Conservation (phyloP, 352 stramenopile genomes). For the Phytophthora pini region DNA sequence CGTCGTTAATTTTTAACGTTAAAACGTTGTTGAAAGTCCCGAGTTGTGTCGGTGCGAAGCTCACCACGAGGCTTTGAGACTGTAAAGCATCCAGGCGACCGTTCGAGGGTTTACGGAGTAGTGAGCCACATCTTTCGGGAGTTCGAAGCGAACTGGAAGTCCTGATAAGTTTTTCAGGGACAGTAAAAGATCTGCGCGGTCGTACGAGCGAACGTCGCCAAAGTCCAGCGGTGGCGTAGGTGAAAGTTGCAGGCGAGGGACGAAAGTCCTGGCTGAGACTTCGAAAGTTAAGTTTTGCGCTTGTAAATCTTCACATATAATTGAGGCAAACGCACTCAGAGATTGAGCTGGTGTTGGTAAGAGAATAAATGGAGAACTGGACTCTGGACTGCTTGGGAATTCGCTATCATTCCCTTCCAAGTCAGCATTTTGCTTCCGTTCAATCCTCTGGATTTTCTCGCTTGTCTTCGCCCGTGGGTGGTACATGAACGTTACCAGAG, state of each 20-base stretch:
- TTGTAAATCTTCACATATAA: conserved; percentile 72
- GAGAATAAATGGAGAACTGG: conserved; percentile 23
- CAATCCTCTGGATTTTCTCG: conserved; percentile 33
- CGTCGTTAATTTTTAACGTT: conserved; percentile 53
- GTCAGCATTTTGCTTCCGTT: conserved; percentile 18
- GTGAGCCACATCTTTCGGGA: conserved; percentile 68
- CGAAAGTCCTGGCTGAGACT: conserved; percentile 64
- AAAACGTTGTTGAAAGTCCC: conserved; percentile 71
- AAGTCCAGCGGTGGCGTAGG: conserved; percentile 72
- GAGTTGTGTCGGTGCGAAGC: conserved; percentile 89
- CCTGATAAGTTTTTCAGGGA: conserved; percentile 83
- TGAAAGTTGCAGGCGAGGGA: conserved; percentile 56
- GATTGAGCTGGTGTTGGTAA: conserved; percentile 30
- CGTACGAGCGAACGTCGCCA: conserved; percentile 80
- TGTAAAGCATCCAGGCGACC: conserved; percentile 87
- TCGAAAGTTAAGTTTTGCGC: conserved; percentile 81
- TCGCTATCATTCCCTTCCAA: not conserved
- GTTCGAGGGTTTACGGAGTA: conserved; percentile 72
- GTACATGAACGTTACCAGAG: conserved; percentile 57
- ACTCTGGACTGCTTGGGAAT: not conserved
- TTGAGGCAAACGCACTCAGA: conserved; percentile 76
- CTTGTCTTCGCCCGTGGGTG: conserved; percentile 48
- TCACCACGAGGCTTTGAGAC: conserved; percentile 90
- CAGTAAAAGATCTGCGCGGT: conserved; percentile 85
- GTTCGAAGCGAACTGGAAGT: conserved; percentile 66